Evolutionary conservation across 129 eudicot species (phyloP).

Genomic region (Oenanthe sinensis): DNA sequence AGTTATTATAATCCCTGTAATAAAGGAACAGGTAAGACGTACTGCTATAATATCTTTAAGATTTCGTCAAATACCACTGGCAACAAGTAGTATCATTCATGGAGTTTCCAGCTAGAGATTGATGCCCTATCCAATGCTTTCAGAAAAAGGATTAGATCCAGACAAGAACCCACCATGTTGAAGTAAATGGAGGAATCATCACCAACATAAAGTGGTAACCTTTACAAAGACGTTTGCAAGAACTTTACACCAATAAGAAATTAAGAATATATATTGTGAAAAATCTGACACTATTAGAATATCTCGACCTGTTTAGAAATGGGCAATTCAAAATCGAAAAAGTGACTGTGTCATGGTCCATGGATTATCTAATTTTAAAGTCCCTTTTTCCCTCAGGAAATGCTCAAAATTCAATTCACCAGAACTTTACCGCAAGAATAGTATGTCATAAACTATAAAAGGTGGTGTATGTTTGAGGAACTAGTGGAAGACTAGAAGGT

Average conservation of each 20-base stretch:
- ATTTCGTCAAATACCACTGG: neutral
- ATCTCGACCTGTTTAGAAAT: neutral
- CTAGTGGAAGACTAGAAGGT: neutral
- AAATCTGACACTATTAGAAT: neutral
- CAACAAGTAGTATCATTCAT: neutral
- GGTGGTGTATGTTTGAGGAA: neutral
- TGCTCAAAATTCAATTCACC: neutral
- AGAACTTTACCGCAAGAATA: neutral
- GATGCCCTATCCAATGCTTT: neutral
- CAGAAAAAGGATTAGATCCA: neutral
- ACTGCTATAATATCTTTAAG: neutral
- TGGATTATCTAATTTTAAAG: neutral
- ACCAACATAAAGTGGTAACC: neutral
- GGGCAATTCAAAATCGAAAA: neutral
- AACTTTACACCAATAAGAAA: neutral
- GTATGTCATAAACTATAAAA: neutral
- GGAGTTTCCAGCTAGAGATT: neutral
- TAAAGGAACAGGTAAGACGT: neutral
- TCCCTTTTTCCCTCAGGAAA: neutral
- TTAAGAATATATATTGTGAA: neutral
- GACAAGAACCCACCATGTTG: neutral
- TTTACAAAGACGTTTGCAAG: neutral
- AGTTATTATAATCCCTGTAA: neutral
- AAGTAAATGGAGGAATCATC: neutral
- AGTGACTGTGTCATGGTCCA: neutral